Conservation (phyloP, 2,329 filamentous ascomycete species). For the Colletotrichum falcatum region DNA sequence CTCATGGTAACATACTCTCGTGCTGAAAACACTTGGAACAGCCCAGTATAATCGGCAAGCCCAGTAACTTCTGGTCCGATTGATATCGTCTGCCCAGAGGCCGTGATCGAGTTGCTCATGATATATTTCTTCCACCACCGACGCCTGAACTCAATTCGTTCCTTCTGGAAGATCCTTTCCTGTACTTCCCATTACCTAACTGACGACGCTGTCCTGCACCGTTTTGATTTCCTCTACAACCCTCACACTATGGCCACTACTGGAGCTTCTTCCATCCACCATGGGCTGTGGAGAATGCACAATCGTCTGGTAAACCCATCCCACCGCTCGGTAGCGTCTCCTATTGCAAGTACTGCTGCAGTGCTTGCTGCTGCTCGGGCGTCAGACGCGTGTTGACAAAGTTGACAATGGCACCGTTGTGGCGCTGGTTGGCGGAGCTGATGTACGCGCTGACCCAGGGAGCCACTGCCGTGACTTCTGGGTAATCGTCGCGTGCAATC, state of each 20-base stretch:
- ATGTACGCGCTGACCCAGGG: constrained; percentile 88
- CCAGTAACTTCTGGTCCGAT: neutral
- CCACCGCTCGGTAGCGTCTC: constrained; percentile 25
- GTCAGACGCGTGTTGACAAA: constrained; percentile 80
- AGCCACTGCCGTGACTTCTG: constrained; percentile 82
- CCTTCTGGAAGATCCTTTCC: constrained; percentile 4
- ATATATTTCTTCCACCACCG: constrained; percentile 25
- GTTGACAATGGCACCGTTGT: constrained; percentile 75
- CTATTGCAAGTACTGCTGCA: constrained; percentile 64
- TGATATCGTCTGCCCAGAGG: neutral
- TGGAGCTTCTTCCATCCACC: constrained; percentile 27
- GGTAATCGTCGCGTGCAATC: constrained; percentile 81
- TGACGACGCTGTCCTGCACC: constrained; percentile 18
- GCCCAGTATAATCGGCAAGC: neutral
- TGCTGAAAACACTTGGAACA: neutral
- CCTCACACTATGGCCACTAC: constrained; percentile 1
- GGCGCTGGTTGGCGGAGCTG: constrained; percentile 79
- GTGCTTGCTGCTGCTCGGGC: constrained; percentile 67
- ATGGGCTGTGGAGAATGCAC: constrained; percentile 26
- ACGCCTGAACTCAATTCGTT: constrained; percentile 20
- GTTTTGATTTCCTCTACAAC: constrained; percentile 3
- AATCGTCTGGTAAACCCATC: constrained; percentile 26
- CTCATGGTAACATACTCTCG: neutral
- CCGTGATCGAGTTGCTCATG: constrained; percentile 17
- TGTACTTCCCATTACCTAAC: neutral